Evolutionary conservation across 176 grass and related monocot species (phyloP), one percentile per base, ranked within the genome.

Genomic region (Miscanthus lutarioriparius): DNA sequence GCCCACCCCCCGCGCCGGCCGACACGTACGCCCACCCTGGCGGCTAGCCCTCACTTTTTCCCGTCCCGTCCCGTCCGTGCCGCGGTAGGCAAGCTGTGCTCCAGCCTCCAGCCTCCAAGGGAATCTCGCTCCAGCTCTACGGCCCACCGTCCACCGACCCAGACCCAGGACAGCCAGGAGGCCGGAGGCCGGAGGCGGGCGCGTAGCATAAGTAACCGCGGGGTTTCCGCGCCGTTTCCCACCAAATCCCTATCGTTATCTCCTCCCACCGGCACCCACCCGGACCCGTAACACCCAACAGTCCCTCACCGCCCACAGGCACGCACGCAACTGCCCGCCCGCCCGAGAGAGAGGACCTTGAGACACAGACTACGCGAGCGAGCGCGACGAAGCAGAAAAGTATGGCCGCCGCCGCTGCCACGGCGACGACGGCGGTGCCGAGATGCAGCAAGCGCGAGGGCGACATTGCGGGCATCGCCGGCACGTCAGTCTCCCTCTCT

Each of bases 331-430:
- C 5, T 7, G 75, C 14, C 10, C 30, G 7, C 17, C 16, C 17
- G 17, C 33, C 33, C 33, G 33, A 35, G 33, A 22, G 51, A 28
- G 72, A 7, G 49, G 49, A 32, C 12, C 12, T 65, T 27, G 5
- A 44, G 61, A 44, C 11, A 62, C 8, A 28, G 8, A 32, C 32
- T 40, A 40, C 75, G 53, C 10, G 7, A n/a, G 43, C 70, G 10
- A 4, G 45, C 28, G 15, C 16, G 25, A 33, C 23, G 9, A 17
- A 36, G 22, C 53, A 56, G 7, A 22, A 8, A 40, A 80, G 58
- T 16, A 89, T 82, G 83, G 85, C 88, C 49, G 72, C 79, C 23
- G 44, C 88, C 45, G 44, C 88, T 2, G 79, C 71, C 26, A 49
- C 72, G 2, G 49, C 17, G 48, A 17, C 17, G 51, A 54, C 51